Evolutionary conservation across 176 grass and related monocot species (phyloP).

Genomic region (Triticum dicoccoides): DNA sequence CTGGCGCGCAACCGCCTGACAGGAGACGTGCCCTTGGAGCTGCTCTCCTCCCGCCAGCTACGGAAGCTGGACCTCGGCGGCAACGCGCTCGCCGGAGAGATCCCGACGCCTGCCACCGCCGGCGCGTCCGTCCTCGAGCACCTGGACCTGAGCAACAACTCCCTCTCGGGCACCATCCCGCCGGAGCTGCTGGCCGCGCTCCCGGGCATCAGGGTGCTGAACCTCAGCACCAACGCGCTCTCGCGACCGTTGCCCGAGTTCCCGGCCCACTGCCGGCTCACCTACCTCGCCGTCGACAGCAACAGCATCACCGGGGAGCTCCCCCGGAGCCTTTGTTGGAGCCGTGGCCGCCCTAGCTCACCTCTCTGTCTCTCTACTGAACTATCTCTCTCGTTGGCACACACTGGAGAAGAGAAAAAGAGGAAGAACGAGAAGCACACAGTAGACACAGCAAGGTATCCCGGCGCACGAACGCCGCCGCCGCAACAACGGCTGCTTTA

Average conservation of each 20-base stretch:
- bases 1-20: conserved; percentile 52
- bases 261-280: conserved; percentile 20
- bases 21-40: conserved; percentile 32
- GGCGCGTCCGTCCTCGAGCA: conserved; percentile 20
- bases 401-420: too few species aligned
- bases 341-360: too few species aligned
- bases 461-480: too few species aligned
- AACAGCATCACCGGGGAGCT: conserved; percentile 42
- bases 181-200: conserved; percentile 23
- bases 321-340: conserved; percentile 17
- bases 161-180: conserved; percentile 44
- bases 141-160: conserved; percentile 46
- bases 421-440: too few species aligned
- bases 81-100: conserved; percentile 45
- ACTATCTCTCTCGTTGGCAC: too few species aligned
- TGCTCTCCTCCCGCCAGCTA: conserved; percentile 38
- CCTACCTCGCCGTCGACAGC: conserved; percentile 19
- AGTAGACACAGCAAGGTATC: too few species aligned
- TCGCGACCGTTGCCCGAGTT: conserved; percentile 44
- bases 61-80: conserved; percentile 32
- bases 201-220: conserved; percentile 38
- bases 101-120: conserved; percentile 23
- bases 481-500: too few species aligned
- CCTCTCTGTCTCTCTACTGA: too few species aligned
- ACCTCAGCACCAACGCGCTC: conserved; percentile 45